Evolutionary conservation across 495 filamentous ascomycete species (phyloP).

Genomic region (Aspergillus sclerotiicarbonarius): DNA sequence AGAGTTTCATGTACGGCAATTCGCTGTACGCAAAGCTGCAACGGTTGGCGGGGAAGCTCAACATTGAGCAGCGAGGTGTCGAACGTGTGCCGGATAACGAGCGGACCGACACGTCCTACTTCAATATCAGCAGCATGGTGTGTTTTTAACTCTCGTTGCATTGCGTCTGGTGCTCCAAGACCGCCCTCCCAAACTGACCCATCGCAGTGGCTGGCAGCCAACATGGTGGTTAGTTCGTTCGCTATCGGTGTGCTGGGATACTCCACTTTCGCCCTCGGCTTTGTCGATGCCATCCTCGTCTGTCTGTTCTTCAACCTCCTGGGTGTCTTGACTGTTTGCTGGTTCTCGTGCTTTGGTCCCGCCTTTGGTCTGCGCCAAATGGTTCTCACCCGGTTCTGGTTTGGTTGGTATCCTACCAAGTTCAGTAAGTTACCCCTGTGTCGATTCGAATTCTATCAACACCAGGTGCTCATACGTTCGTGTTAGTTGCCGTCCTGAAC

Average conservation of each 20-base stretch:
- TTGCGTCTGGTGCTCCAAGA: slow-evolving; percentile 12
- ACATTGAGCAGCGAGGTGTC: slow-evolving; percentile 76
- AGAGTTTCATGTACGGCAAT: slow-evolving; percentile 62
- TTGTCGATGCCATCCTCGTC: slow-evolving; percentile 72
- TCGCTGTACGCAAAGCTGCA: slow-evolving; percentile 65
- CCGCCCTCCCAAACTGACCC: slow-evolving; percentile 26
- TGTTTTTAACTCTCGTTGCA: slow-evolving; percentile 25
- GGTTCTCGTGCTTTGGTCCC: slow-evolving; percentile 79
- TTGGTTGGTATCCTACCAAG: slow-evolving; percentile 71
- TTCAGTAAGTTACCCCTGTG: slow-evolving; percentile 54
- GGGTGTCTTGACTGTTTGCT: slow-evolving; percentile 70
- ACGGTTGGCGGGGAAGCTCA: slow-evolving; percentile 64
- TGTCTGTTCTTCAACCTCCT: slow-evolving; percentile 79
- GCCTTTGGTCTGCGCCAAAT: slow-evolving; percentile 79
- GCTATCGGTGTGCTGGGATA: slow-evolving; percentile 74
- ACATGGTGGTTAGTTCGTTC: slow-evolving; percentile 82
- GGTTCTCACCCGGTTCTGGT: slow-evolving; percentile 81
- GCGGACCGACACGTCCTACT: slow-evolving; percentile 62
- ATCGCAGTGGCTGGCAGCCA: slow-evolving; percentile 74
- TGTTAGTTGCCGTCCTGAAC: slow-evolving; percentile 68
- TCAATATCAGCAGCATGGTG: slow-evolving; percentile 76
- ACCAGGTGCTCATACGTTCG: not conserved
- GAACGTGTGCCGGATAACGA: slow-evolving; percentile 77
- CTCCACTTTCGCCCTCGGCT: slow-evolving; percentile 66
- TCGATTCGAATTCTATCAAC: not conserved